Conservation (phyloP, 2,329 filamentous ascomycete genomes). For the Fusarium sarcochroum region DNA sequence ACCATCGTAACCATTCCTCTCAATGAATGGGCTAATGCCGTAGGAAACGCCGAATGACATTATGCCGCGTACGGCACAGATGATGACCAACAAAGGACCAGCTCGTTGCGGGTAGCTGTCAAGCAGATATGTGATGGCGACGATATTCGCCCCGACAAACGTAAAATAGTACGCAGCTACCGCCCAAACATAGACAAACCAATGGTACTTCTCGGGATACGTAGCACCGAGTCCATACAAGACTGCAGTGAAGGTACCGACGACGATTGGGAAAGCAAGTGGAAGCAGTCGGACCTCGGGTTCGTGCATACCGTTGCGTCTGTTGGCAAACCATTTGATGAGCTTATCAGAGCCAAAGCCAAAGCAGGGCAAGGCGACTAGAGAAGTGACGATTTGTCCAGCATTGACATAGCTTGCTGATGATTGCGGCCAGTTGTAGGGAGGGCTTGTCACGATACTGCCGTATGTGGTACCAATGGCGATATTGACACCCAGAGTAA, state of each 20-base stretch:
- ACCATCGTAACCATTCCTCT: constrained; percentile 22
- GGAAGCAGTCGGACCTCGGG: constrained; percentile 40
- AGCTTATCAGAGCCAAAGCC: constrained; percentile 40
- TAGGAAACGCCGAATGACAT: constrained; percentile 43
- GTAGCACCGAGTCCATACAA: constrained; percentile 18
- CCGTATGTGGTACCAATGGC: constrained; percentile 44
- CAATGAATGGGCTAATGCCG: constrained; percentile 38
- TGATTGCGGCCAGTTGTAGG: constrained; percentile 41
- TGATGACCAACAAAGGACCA: constrained; percentile 40
- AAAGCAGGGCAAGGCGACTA: constrained; percentile 38
- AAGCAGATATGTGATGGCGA: constrained; percentile 42
- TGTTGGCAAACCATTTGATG: constrained; percentile 40
- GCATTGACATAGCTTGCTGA: constrained; percentile 42
- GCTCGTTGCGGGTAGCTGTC: constrained; percentile 43
- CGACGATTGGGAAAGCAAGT: constrained; percentile 37
- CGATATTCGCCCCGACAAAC: constrained; percentile 40
- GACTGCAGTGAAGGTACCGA: constrained; percentile 28
- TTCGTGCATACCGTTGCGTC: constrained; percentile 39
- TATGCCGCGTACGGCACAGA: constrained; percentile 40
- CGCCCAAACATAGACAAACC: constrained; percentile 28
- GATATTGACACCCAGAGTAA: constrained; percentile 42
- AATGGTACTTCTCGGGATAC: constrained; percentile 22
- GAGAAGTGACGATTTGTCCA: constrained; percentile 39
- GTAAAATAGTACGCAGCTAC: constrained; percentile 23
- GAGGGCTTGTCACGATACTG: constrained; percentile 30